Evolutionary conservation across 2,329 filamentous ascomycete genomes (phyloP).

Genomic region (Neonectria sp.): DNA sequence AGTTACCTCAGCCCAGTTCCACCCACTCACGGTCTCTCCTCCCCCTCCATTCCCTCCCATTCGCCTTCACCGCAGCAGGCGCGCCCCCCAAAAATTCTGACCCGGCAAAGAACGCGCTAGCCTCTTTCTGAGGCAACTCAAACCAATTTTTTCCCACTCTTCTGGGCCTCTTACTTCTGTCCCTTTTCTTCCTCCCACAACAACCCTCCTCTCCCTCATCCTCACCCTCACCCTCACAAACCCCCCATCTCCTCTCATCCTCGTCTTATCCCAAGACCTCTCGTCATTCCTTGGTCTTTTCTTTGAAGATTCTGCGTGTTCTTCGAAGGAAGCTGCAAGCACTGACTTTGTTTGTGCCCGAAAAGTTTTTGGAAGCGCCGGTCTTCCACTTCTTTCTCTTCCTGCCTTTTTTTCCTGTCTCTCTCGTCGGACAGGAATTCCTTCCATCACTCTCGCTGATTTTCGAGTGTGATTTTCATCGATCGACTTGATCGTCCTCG

Average conservation of each 20-base stretch:
- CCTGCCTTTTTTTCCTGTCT: conserved; percentile 48
- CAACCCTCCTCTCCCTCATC: conserved; percentile 49
- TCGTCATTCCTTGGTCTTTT: conserved; percentile 61
- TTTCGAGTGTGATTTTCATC: conserved; percentile 50
- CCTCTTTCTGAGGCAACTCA: conserved; percentile 49
- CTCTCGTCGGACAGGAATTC: conserved; percentile 49
- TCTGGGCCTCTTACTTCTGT: conserved; percentile 52
- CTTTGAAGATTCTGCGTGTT: conserved; percentile 63
- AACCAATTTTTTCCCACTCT: conserved; percentile 54
- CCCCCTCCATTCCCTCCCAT: conserved; percentile 40
- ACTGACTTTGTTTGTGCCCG: conserved; percentile 50
- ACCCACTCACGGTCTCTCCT: conserved; percentile 49
- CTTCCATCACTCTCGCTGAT: conserved; percentile 47
- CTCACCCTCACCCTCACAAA: conserved; percentile 51
- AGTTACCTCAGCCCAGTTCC: conserved; percentile 35
- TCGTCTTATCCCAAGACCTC: conserved; percentile 51
- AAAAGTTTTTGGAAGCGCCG: conserved; percentile 51
- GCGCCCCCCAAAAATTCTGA: conserved; percentile 47
- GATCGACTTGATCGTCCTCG: conserved; percentile 33
- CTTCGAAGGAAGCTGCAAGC: conserved; percentile 57
- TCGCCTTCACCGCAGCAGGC: conserved; percentile 47
- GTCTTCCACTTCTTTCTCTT: conserved; percentile 54
- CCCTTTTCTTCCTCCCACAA: conserved; percentile 54
- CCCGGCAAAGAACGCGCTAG: conserved; percentile 48
- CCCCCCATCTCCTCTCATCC: conserved; percentile 49